phyloP scores from a whole-genome alignment of 2,329 filamentous ascomycete genomes.

The Aspergillus phoenicis region DNA sequence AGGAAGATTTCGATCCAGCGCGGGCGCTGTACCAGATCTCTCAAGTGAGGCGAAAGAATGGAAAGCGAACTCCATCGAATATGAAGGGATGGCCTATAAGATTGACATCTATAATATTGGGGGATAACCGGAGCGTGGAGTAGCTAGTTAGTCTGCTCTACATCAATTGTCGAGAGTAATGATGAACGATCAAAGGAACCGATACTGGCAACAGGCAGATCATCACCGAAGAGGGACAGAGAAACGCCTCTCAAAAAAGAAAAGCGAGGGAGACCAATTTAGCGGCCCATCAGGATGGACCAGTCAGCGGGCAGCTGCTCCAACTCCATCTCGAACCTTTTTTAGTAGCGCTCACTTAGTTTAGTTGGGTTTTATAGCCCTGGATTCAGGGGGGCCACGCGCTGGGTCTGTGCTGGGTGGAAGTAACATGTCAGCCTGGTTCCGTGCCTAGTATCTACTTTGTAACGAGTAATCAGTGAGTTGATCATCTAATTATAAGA shows the following conservation, averaged over 20 bases:
- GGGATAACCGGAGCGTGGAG: too few species aligned
- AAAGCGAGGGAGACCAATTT: conserved; percentile 1
- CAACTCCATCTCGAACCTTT: neutral
- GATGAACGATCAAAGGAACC: neutral
- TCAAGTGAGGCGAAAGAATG: too few species aligned
- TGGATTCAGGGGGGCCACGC: conserved; percentile 3
- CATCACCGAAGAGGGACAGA: neutral
- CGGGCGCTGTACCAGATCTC: neutral
- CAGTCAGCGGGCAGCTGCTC: neutral
- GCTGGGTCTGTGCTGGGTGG: neutral
- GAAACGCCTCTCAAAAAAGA: neutral
- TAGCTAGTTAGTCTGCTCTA: too few species aligned
- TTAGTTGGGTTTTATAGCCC: neutral
- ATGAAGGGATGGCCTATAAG: too few species aligned
- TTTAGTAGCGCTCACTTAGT: neutral
- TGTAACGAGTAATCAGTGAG: neutral
- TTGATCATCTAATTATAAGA: too few species aligned
- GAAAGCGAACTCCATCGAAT: too few species aligned
- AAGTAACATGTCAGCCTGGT: neutral
- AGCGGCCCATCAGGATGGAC: neutral
- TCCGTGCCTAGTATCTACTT: neutral
- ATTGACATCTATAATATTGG: too few species aligned
- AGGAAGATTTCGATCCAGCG: neutral
- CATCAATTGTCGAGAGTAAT: neutral
- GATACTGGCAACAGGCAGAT: neutral